Evolutionary conservation across 2,329 filamentous ascomycete genomes (phyloP), one percentile per base, ranked within the genome.

Genomic region (Periconia sp.): DNA sequence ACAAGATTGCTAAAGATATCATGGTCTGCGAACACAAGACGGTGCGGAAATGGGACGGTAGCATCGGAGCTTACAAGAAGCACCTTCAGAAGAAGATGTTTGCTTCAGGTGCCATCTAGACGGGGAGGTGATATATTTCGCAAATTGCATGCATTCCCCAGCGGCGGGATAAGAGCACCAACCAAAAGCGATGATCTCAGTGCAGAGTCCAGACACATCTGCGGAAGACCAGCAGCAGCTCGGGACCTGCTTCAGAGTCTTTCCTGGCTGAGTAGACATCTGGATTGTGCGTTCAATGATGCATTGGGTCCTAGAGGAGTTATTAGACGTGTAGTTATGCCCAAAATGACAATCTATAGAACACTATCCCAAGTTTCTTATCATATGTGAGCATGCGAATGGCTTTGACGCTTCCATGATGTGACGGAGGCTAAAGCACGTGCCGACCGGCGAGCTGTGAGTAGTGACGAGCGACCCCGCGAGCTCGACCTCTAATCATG

Each of bases 1-100:
- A 99, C 84, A 96, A 96, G 82, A 97, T 99, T 72, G 94, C 94
- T 62, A 99, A 99, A 83, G 90, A 99, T 74, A 99, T 99, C 74
- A 85, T 99, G 77, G 94, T 99, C 43, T 99, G 95, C 76, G 94
- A 99, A 78, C 91, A 99, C 85, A 91, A 92, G 82, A 92, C 91
- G 11, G 91, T 97, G 61, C 85, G 82, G 62, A 77, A 84, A 64
- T 99, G 94, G 94, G 86, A 92, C 52, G 92, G 92, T 63, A 78
- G 76, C 54, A 99, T 99, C 66, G 87, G 86, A 60, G 86, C 91
- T 48, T 99, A 99, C 89, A 99, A 99, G 89, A 89, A 95, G 78
- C 85, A 96, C 77, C 83, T 99, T 66, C 87, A 92, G 71, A 97
- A 97, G 86, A 97, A 97, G 89, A 99, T 99, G 94, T 78, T 96